phyloP scores from a whole-genome alignment of 1,284 basidiomycete species.

The Serendipita sp. region DNA sequence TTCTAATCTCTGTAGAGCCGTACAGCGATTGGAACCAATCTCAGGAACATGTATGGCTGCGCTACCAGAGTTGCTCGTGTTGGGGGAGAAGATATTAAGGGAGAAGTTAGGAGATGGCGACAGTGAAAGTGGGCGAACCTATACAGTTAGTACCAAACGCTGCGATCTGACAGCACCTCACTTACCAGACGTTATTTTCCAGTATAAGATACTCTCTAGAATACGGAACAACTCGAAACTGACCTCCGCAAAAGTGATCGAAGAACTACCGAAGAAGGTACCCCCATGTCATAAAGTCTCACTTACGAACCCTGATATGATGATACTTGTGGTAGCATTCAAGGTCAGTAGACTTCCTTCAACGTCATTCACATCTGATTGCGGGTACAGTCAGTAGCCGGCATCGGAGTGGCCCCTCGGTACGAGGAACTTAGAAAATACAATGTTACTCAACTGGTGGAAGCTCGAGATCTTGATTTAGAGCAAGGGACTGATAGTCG shows the following conservation, averaged over 20 bases:
- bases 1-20: not conserved
- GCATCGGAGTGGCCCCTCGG: not conserved
- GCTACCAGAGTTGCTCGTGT: not conserved
- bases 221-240: not conserved
- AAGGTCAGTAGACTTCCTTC: not conserved
- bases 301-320: not conserved
- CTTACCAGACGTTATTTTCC: not conserved
- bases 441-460: slow-evolving; percentile 1
- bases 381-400: not conserved
- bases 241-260: not conserved
- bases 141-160: too few relatives aligned
- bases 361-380: not conserved
- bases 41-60: not conserved
- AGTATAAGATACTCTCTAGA: not conserved
- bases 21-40: slow-evolving; percentile 1
- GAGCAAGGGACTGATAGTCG: not conserved
- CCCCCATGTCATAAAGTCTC: slow-evolving; percentile 2
- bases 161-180: too few relatives aligned
- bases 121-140: not conserved
- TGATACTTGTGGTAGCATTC: not conserved
- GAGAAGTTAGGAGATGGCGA: not conserved
- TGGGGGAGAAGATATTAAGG: not conserved
- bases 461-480: not conserved
- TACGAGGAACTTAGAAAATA: slow-evolving; percentile 3
- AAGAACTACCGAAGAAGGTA: not conserved